Evolutionary conservation across 177 flowering plant species (phyloP), one percentile per base, ranked within the genome.

Genomic region (Vitis hybrid): DNA sequence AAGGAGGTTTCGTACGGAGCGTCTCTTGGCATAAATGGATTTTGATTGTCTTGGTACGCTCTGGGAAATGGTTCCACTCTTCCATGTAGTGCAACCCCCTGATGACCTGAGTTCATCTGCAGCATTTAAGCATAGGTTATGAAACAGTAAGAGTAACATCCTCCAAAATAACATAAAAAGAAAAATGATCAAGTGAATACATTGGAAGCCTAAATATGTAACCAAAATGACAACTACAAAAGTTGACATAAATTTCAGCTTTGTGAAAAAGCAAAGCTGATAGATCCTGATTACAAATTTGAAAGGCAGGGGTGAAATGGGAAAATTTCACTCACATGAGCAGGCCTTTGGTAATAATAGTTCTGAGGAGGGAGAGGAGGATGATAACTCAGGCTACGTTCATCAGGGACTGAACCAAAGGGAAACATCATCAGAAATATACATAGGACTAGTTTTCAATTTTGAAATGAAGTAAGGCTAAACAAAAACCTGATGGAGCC

Each of bases 401-500:
- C 70, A 48, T 67, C 64, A 64, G 61, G n/a, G 40, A 48, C 83
- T 78, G 76, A 62, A 65, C 10, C 48, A 72, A 48, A 17, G 10
- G 23, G 11, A 56, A 64, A 45, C 56, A 75, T 30, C 56, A 62
- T 66, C 50, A 74, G 64, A 69, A 8, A 69, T 40, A 52, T 15
- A 51, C 52, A 70, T n/a, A 64, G 26, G 19, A 3, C 67, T 8
- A 23, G 12, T 17, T 13, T 14, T 21, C 18, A 30, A 15, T 55
- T 61, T 50, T 7, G 57, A 54, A 54, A 14, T 18, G 45, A 19
- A 32, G 59, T 13, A 3, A 34, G 51, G n/a, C 3, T 10, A 49
- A 40, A 10, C 12, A 52, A 34, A 64, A 74, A 81, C 80, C 82
- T 78, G 83, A 60, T 66, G 34, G 15, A 34, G 63, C 62, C 60